phyloP scores from a whole-genome alignment of 352 stramenopile species.

The Phytopythium cucurbitacearum region DNA sequence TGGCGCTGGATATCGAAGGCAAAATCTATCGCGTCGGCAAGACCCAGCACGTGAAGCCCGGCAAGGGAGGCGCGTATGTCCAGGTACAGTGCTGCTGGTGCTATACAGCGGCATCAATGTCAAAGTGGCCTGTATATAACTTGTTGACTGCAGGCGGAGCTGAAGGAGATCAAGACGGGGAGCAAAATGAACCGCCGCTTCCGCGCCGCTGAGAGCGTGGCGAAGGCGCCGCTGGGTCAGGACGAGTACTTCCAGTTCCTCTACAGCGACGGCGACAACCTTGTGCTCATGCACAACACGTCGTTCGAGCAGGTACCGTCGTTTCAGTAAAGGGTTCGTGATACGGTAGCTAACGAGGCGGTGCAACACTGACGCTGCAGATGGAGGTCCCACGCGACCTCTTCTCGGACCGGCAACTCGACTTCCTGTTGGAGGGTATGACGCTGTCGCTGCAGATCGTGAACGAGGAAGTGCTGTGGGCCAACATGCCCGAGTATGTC shows the following conservation, averaged over 20 bases:
- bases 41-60: constrained; percentile 82
- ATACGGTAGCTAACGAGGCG: neutral
- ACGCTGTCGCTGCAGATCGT: constrained; percentile 82
- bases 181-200: constrained; percentile 82
- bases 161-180: constrained; percentile 87
- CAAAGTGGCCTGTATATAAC: constrained; percentile 4
- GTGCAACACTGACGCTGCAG: constrained; percentile 14
- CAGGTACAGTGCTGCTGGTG: constrained; percentile 26
- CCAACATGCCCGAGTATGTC: constrained; percentile 82
- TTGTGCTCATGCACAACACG: constrained; percentile 81
- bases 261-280: constrained; percentile 72
- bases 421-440: constrained; percentile 78
- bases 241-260: constrained; percentile 82
- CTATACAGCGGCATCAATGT: neutral
- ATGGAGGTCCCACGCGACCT: constrained; percentile 69
- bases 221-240: constrained; percentile 68
- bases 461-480: constrained; percentile 79
- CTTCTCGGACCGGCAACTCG: constrained; percentile 68
- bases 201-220: constrained; percentile 71
- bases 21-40: constrained; percentile 85
- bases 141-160: constrained; percentile 40
- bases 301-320: constrained; percentile 71
- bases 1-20: constrained; percentile 80
- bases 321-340: neutral
- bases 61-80: constrained; percentile 80